These are phyloP conservation scores for Guadua angustifolia DNA, from an alignment of 176 grass and related monocot genomes.

Conservation along the genomic window DNA sequence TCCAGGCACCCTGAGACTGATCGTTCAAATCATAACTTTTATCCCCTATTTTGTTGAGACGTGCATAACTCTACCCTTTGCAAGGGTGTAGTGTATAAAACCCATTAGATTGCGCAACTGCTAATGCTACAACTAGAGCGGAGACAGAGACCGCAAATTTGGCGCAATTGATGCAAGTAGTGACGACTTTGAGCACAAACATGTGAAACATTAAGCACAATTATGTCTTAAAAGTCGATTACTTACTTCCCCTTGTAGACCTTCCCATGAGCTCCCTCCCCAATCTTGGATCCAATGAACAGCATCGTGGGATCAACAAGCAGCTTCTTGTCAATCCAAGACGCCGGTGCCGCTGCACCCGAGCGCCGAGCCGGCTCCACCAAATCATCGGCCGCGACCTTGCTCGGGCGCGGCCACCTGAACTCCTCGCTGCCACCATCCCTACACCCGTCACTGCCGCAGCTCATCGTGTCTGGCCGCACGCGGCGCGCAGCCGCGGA, in stretches of 20 bases:
- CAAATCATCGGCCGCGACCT: constrained; percentile 55
- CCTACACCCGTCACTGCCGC: constrained; percentile 60
- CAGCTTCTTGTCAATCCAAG: constrained; percentile 77
- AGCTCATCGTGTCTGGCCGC: constrained; percentile 56
- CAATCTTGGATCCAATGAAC: constrained; percentile 86
- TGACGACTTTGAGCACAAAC: neutral
- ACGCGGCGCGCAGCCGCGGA: constrained; percentile 28
- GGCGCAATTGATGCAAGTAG: constrained; percentile 12
- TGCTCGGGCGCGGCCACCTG: constrained; percentile 54
- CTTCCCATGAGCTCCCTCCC: constrained; percentile 96
- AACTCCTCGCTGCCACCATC: constrained; percentile 48
- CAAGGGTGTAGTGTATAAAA: constrained; percentile 9
- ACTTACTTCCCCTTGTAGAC: constrained; percentile 99
- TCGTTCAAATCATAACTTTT: neutral
- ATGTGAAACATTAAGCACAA: constrained; percentile 5
- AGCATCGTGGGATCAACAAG: constrained; percentile 88
- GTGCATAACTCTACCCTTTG: neutral
- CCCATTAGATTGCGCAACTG: constrained; percentile 6
- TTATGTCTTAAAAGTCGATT: neutral
- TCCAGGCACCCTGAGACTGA: neutral
- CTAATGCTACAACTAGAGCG: constrained; percentile 17
- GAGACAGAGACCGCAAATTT: constrained; percentile 29
- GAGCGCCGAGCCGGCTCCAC: constrained; percentile 46
- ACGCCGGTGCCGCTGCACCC: constrained; percentile 44
- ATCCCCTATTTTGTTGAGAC: neutral